Conservation (phyloP, 2,329 filamentous ascomycete species). For the Ophiostoma pallidulum region DNA sequence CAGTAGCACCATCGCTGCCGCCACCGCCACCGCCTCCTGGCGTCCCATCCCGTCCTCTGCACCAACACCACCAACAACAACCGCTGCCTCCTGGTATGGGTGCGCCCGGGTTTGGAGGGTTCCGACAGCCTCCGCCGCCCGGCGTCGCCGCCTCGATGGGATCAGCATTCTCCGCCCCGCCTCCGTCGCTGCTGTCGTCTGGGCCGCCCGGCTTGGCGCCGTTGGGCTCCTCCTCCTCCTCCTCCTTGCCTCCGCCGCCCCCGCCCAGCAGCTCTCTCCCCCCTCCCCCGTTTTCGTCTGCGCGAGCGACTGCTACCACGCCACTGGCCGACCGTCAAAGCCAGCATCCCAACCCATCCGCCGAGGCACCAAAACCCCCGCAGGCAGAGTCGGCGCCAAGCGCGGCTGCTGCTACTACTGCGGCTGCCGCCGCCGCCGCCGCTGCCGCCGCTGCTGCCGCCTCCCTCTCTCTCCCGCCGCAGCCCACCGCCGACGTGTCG, state of each 20-base stretch:
- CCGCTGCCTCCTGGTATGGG: constrained; percentile 11
- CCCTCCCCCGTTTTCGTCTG: background rate
- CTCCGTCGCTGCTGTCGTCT: constrained; percentile 6
- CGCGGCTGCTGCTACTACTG: no score
- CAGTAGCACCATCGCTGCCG: no score
- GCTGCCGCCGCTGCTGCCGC: background rate
- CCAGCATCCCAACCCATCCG: no score
- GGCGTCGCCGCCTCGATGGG: background rate
- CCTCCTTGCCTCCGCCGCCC: background rate
- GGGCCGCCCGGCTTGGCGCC: background rate
- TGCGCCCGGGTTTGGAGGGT: background rate
- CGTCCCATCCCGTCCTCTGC: background rate
- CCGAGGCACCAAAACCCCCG: no score
- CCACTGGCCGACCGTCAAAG: background rate
- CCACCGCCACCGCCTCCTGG: background rate
- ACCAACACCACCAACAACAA: background rate
- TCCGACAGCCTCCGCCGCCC: constrained; percentile 5
- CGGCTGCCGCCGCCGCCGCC: no score
- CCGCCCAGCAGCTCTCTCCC: background rate
- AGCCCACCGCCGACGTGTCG: constrained; percentile 64
- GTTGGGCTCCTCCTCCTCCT: background rate
- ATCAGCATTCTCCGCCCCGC: background rate
- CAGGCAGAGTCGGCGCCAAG: no score
- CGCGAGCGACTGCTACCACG: background rate
- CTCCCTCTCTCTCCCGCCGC: constrained; percentile 26